phyloP scores from a whole-genome alignment of 768 basidiomycete genomes.

The Cyclocybe cylindracea region DNA sequence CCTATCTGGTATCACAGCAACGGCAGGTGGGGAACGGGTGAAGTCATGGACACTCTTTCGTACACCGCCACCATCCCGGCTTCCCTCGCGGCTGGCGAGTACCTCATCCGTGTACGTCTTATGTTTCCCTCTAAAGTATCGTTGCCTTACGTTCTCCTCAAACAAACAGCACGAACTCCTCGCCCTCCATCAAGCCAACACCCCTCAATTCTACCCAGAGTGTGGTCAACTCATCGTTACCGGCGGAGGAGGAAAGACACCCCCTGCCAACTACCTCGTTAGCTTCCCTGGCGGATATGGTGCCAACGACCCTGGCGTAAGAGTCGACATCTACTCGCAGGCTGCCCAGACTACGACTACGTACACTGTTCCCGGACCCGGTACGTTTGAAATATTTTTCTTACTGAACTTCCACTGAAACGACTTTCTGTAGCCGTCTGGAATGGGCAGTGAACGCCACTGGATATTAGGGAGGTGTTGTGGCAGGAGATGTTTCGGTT shows the following conservation, averaged over 20 bases:
- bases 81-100: slow-evolving; percentile 32
- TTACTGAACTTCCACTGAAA: neutral
- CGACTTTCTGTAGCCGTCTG: slow-evolving; percentile 19
- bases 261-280: slow-evolving; percentile 31
- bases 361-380: slow-evolving; percentile 35
- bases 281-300: slow-evolving; percentile 38
- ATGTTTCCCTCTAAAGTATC: neutral
- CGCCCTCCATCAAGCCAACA: slow-evolving; percentile 39
- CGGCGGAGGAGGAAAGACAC: slow-evolving; percentile 34
- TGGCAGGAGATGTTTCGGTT: neutral
- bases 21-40: slow-evolving; percentile 30
- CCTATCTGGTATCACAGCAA: slow-evolving; percentile 10
- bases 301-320: slow-evolving; percentile 34
- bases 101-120: slow-evolving; percentile 33
- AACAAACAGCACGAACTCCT: slow-evolving; percentile 31
- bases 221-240: slow-evolving; percentile 39
- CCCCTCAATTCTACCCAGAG: slow-evolving; percentile 41
- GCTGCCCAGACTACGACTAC: slow-evolving; percentile 29
- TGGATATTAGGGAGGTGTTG: neutral
- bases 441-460: slow-evolving; percentile 19
- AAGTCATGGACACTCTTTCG: slow-evolving; percentile 26
- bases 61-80: slow-evolving; percentile 35
- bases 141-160: neutral
- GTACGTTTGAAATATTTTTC: slow-evolving; percentile 15
- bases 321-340: slow-evolving; percentile 37